Percentiles rank a stretch among this genome's conserved stretches.
Conservation (phyloP, 192 early-diverging fungal genomes). For the Physocladia obscura region DNA sequence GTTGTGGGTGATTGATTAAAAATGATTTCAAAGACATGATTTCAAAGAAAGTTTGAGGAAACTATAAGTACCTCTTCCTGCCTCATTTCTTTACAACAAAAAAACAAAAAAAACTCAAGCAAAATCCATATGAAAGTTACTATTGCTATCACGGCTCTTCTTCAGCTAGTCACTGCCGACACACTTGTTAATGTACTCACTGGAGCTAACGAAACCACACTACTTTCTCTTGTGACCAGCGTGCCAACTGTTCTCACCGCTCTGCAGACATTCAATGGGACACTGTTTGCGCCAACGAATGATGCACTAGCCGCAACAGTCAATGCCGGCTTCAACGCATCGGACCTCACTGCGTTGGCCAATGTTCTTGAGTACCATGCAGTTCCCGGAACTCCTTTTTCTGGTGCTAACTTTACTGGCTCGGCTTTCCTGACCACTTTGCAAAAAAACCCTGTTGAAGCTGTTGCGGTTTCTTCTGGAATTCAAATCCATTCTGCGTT, state of each 20-base stretch:
- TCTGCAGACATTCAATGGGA: slow-evolving; percentile 4
- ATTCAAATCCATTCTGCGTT: slow-evolving; percentile 14
- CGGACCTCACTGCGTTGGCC: neutral
- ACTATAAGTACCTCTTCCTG: neutral
- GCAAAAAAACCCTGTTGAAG: slow-evolving; percentile 2
- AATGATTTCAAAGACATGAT: no score
- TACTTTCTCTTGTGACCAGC: slow-evolving; percentile 17
- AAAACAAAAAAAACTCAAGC: neutral
- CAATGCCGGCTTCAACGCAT: slow-evolving; percentile 2
- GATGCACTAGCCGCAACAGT: slow-evolving; percentile 12
- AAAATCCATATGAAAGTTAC: neutral
- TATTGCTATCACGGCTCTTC: neutral
- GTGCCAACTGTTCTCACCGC: slow-evolving; percentile 2
- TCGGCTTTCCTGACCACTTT: slow-evolving; percentile 2
- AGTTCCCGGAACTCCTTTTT: slow-evolving; percentile 1
- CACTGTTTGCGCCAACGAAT: slow-evolving; percentile 30
- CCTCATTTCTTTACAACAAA: no score
- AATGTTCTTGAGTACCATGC: slow-evolving; percentile 22
- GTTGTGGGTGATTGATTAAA: no score
- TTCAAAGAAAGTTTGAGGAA: no score
- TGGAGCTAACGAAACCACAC: slow-evolving; percentile 6
- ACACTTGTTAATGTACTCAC: neutral
- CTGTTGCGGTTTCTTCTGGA: neutral
- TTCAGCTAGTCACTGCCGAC: neutral
- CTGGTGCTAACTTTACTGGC: neutral